Base-by-base conservation (phyloP, 2,329 filamentous ascomycete species). In the Fusarium sp. region DNA sequence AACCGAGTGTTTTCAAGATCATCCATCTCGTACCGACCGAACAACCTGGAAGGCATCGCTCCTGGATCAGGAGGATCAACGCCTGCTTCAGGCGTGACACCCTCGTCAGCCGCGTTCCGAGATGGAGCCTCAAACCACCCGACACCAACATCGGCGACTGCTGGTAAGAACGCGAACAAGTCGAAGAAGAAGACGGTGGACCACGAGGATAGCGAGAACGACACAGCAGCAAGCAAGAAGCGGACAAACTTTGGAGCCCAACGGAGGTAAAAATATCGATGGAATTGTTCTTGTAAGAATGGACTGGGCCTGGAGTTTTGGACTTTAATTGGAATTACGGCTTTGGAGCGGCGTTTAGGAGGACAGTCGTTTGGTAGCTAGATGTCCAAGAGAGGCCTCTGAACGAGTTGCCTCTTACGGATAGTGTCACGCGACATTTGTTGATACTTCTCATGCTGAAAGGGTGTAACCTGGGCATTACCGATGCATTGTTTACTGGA, bases 1-100 rank as follows among this genome's bases (percentile, higher is more conserved):
- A 93, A 95, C 80, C 88, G 93, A 73, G 92, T 96, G 64, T 96
- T 96, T 82, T 90, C 91, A 67, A 85, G 88, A 75, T 90, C 90
- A 20, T 90, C 91, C n/a, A 86, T 92, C 43, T 92, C 89, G 2
- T 91, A 91, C 76, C 88, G 89, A 70, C 83, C 85, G 14, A 84
- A 81, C 48, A 82, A 80, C 54, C 76, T 80, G 67, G 75, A 78
- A 58, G 75, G 75, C 5, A 78, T 78, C 25, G 75, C 76, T 10
- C 77, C 77, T 4, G 84, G 83, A 37, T 88, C 87, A 4, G 80
- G 79, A 60, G 80, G 80, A 6, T 81, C 80, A 10, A 83, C 81
- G 25, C 81, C 81, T 80, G 86, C 71, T 62, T 74, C 73, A 11
- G 76, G 77, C 30, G 76, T 66, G 16, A 87, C 86, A 2, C 87